Percentiles rank a stretch among this genome's conserved stretches.
phyloP scores from a whole-genome alignment of 352 stramenopile genomes.

The Phytopythium montanum region DNA sequence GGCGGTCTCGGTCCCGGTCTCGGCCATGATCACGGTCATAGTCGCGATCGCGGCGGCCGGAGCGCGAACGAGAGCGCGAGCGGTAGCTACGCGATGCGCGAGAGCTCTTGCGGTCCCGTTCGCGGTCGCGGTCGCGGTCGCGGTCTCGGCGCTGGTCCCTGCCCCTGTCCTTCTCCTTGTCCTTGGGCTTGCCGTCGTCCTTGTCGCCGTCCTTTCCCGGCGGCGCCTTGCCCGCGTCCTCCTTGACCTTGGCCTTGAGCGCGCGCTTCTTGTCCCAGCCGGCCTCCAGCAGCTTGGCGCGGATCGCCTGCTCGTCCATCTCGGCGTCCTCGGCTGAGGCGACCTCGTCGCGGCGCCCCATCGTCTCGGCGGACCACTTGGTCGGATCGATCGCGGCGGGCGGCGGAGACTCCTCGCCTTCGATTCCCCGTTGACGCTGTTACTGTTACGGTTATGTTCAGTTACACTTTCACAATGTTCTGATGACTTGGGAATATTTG shows the following conservation, averaged over 20 bases:
- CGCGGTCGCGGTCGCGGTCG: slow-evolving; percentile 11
- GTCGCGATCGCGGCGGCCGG: slow-evolving; percentile 11
- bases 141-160: slow-evolving; percentile 9
- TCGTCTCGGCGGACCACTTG: too few species aligned
- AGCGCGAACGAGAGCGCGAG: slow-evolving; percentile 26
- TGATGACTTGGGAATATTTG: too few species aligned
- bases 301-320: slow-evolving; percentile 63
- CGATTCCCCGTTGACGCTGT: too few species aligned
- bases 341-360: slow-evolving; percentile 8
- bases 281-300: slow-evolving; percentile 64
- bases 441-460: too few species aligned
- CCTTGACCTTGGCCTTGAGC: slow-evolving; percentile 16
- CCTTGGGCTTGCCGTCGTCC: slow-evolving; percentile 7
- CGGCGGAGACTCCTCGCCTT: too few species aligned
- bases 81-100: slow-evolving; percentile 12
- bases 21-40: slow-evolving; percentile 5
- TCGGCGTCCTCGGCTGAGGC: slow-evolving; percentile 16
- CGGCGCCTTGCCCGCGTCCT: slow-evolving; percentile 10
- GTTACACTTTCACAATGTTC: too few species aligned
- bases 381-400: too few species aligned
- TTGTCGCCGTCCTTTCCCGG: not conserved
- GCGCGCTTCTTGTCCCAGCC: slow-evolving; percentile 61
- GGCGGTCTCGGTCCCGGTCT: slow-evolving; percentile 22
- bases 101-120: slow-evolving; percentile 15
- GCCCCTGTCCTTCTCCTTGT: slow-evolving; percentile 16